Conservation (phyloP, 164 flowering plant species). For the Magnolia sinica region DNA sequence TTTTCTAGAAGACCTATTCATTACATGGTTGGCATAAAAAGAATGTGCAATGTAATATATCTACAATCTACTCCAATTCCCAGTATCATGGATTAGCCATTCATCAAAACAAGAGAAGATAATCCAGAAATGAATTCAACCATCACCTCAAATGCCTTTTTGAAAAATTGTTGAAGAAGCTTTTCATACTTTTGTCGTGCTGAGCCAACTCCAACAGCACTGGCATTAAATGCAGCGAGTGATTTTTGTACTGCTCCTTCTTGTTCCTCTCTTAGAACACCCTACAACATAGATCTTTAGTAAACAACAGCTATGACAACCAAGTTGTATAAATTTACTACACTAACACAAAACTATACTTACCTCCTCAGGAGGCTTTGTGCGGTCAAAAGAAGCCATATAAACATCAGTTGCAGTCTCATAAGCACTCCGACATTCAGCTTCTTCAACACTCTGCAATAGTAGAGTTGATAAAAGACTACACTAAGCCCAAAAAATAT, state of each 20-base stretch:
- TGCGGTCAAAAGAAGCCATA: conserved; percentile 83
- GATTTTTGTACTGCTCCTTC: conserved; percentile 83
- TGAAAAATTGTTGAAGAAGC: conserved; percentile 64
- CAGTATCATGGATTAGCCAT: no score
- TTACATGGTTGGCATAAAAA: no score
- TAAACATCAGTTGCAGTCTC: conserved; percentile 78
- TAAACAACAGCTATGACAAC: neutral
- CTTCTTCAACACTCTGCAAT: conserved; percentile 95
- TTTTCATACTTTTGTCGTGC: conserved; percentile 83
- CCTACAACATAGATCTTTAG: conserved; percentile 34
- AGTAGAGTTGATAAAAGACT: neutral
- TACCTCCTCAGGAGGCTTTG: conserved; percentile 95
- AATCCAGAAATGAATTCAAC: neutral
- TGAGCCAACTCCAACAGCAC: conserved; percentile 88
- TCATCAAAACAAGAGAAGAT: neutral
- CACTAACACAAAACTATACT: conserved; percentile 20
- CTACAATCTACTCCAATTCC: neutral
- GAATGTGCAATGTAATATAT: neutral
- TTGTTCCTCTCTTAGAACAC: conserved; percentile 77
- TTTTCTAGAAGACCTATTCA: no score
- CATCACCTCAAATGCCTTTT: conserved; percentile 85
- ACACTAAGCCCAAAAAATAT: no score
- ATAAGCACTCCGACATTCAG: conserved; percentile 90
- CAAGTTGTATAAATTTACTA: neutral
- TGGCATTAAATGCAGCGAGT: conserved; percentile 60